Percentiles rank a stretch among this genome's conserved stretches.
Evolutionary conservation across 805 yeast species (phyloP).

Genomic region (Suhomyces emberorum): DNA sequence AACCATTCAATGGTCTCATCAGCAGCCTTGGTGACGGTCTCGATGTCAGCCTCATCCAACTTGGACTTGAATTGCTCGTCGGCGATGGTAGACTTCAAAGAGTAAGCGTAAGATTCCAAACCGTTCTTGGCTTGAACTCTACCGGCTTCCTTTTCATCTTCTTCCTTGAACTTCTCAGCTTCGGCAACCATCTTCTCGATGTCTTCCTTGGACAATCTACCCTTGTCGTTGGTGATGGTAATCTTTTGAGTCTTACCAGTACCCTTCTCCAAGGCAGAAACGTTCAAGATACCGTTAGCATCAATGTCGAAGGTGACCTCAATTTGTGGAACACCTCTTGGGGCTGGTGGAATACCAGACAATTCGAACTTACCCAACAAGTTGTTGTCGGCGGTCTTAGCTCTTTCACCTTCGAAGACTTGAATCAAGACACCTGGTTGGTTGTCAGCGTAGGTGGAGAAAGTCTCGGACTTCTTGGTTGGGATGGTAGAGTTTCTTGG

Average conservation of each 20-base stretch:
- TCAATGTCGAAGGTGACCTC: slow-evolving; percentile 97
- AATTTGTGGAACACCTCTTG: slow-evolving; percentile 98
- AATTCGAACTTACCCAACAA: slow-evolving; percentile 95
- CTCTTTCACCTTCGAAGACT: slow-evolving; percentile 98
- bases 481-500: slow-evolving; percentile 98
- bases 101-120: slow-evolving; percentile 92
- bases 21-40: slow-evolving; percentile 71
- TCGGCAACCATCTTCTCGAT: slow-evolving; percentile 97
- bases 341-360: slow-evolving; percentile 96
- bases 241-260: slow-evolving; percentile 97
- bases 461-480: slow-evolving; percentile 94
- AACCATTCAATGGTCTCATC: slow-evolving; percentile 88
- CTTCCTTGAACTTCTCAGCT: slow-evolving; percentile 96
- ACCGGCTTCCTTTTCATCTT: slow-evolving; percentile 90
- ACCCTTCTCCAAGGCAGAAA: slow-evolving; percentile 95
- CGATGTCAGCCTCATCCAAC: slow-evolving; percentile 61
- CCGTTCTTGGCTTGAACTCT: slow-evolving; percentile 94
- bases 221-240: slow-evolving; percentile 97
- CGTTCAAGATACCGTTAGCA: slow-evolving; percentile 96
- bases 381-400: slow-evolving; percentile 93
- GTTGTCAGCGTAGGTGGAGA: slow-evolving; percentile 96
- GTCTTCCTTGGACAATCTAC: slow-evolving; percentile 96
- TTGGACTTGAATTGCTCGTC: slow-evolving; percentile 40
- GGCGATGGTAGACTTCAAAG: slow-evolving; percentile 76
- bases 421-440: slow-evolving; percentile 98